Base-by-base conservation (phyloP, 176 grass and related monocot genomes). In the Oryza glumipatula region DNA sequence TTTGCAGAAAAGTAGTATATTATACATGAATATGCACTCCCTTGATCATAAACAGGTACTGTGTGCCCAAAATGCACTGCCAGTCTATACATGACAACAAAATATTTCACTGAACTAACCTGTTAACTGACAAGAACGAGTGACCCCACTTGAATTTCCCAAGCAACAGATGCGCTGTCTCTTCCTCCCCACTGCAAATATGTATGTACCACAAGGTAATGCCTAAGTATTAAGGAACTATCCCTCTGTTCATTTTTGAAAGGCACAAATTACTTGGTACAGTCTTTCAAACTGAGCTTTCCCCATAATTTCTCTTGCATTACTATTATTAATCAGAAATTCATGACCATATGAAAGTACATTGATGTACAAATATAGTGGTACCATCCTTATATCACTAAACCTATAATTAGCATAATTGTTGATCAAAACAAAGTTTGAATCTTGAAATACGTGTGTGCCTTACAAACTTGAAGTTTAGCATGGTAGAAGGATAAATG, bases 131-230 rank as follows among this genome's bases (percentile, higher is more conserved):
- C 76, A 95, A 95, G 85, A 98, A 98, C 26, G 95, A 84, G 28
- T 98, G 95, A 33, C 95, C 95, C 95, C 95, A 98, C 76, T 98
- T 98, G 80, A 98, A 98, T 91, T 98, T 98, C 9, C 79, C 87
- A 71, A 98, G 90, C 36, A 98, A 72, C 48, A 87, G 85, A 70
- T 95, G 69, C 60, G 84, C 95, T 7, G 84, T 91, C 44, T 98
- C 95, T 82, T 93, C 65, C 66, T 95, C 92, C 28, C 95, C 92
- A 71, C 95, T 98, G 88, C 32, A 47, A 89, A 87, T 84, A 89
- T 17, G 24, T 45, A 79, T 45, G 77, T 1, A 70, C 19, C 28
- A 90, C 74, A 65, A 90, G 75, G 28, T 90, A 51, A 78, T 7
- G 3, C 54, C 19, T 72, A 19, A 22, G 21, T 21, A 60, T 10